Conservation (phyloP, 768 basidiomycete genomes). For the Suillus clintonianus region DNA sequence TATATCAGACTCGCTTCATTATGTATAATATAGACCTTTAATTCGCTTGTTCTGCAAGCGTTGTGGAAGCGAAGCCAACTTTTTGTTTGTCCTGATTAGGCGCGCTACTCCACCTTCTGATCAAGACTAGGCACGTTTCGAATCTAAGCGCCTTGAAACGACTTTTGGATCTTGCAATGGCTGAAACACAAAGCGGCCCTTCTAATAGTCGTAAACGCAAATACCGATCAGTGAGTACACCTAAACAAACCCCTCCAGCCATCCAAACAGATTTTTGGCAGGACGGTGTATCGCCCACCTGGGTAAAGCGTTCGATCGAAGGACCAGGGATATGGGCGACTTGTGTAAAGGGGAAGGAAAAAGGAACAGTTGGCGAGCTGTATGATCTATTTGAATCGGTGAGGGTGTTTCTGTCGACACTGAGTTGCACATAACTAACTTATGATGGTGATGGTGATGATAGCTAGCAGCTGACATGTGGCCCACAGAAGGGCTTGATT, state of each 20-base stretch:
- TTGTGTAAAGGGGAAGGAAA: conserved; percentile 85
- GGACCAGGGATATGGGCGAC: conserved; percentile 88
- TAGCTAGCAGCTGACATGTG: conserved; percentile 75
- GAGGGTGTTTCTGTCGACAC: conserved; percentile 30
- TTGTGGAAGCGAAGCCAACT: neutral
- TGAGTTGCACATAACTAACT: conserved; percentile 6
- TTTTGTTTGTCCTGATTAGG: neutral
- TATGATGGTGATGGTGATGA: conserved; percentile 7
- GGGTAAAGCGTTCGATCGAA: conserved; percentile 65
- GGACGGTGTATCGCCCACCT: conserved; percentile 65
- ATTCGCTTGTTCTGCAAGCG: neutral
- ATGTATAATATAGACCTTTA: neutral
- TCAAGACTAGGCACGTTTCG: neutral
- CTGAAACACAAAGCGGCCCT: conserved; percentile 17
- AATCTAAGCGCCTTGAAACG: neutral
- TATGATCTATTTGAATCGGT: conserved; percentile 81
- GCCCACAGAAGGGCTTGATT: conserved; percentile 44
- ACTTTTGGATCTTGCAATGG: conserved; percentile 12
- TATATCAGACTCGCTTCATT: conserved; percentile 1
- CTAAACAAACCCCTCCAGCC: neutral
- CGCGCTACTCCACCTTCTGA: neutral
- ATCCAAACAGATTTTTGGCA: conserved; percentile 23
- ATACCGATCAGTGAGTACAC: conserved; percentile 48
- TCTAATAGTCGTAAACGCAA: conserved; percentile 41
- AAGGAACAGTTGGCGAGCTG: conserved; percentile 71